A percentile compares a stretch with the other conserved stretches of the same genome.
These are phyloP conservation scores for Talaromyces adpressus DNA, from an alignment of 495 filamentous ascomycete genomes.

Conservation along the genomic window DNA sequence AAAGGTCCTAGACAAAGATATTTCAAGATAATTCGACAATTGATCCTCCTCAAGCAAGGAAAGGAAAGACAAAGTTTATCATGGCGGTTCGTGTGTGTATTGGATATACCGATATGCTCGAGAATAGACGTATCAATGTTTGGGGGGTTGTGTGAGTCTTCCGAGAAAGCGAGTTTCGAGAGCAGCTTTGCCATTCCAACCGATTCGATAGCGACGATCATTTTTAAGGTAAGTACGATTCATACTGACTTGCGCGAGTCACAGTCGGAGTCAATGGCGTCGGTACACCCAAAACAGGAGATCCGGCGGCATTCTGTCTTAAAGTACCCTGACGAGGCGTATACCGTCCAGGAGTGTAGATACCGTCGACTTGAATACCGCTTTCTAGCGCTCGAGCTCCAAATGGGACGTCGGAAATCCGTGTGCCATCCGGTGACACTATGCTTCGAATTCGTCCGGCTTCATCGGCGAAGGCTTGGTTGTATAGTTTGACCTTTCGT, in stretches of 20 bases:
- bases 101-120: not conserved
- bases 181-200: not conserved
- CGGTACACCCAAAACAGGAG: constrained; percentile 12
- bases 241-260: not conserved
- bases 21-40: not conserved
- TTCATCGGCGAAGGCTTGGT: constrained; percentile 27
- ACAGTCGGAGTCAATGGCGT: constrained; percentile 11
- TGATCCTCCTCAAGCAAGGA: not conserved
- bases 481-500: constrained; percentile 41
- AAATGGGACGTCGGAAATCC: constrained; percentile 66
- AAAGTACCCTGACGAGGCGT: constrained; percentile 28
- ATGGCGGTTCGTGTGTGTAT: not conserved
- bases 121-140: not conserved
- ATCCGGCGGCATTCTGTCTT: constrained; percentile 13
- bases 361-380: constrained; percentile 79
- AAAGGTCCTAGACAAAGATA: not conserved
- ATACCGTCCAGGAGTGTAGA: constrained; percentile 70
- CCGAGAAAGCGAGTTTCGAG: not conserved
- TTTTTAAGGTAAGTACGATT: not conserved
- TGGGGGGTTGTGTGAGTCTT: not conserved
- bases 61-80: not conserved
- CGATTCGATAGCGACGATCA: not conserved
- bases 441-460: constrained; percentile 41
- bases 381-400: constrained; percentile 83
- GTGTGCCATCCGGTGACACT: constrained; percentile 23